phyloP scores from a whole-genome alignment of 2,329 filamentous ascomycete species.

The Fusarium sp. region DNA sequence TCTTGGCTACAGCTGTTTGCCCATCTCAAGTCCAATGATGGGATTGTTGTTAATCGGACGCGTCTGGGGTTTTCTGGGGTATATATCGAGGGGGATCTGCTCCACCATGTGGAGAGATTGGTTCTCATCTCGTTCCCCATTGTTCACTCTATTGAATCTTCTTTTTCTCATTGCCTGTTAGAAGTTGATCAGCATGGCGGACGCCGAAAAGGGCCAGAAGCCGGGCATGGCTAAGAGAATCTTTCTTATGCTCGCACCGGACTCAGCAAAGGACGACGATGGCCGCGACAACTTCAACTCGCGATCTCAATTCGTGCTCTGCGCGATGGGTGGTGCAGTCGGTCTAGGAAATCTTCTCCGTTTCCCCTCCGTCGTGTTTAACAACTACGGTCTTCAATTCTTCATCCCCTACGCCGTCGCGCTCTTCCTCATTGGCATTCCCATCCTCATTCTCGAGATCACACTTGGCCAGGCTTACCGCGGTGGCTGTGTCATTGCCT shows the following conservation, averaged over 20 bases:
- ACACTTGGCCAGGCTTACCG: slow-evolving; percentile 76
- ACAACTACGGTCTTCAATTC: slow-evolving; percentile 69
- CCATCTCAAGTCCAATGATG: slow-evolving; percentile 3
- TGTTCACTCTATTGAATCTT: background rate
- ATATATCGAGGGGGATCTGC: slow-evolving; percentile 19
- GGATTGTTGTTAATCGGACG: background rate
- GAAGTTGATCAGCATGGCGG: slow-evolving; percentile 28
- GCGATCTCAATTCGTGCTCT: slow-evolving; percentile 47
- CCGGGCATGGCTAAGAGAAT: slow-evolving; percentile 37
- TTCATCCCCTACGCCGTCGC: slow-evolving; percentile 68
- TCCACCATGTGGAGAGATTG: slow-evolving; percentile 20
- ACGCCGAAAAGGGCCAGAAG: slow-evolving; percentile 32
- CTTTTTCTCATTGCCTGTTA: background rate
- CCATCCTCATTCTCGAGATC: slow-evolving; percentile 66
- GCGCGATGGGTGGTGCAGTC: slow-evolving; percentile 62
- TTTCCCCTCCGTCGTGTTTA: slow-evolving; percentile 68
- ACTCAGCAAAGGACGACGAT: slow-evolving; percentile 44
- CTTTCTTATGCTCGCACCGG: slow-evolving; percentile 39
- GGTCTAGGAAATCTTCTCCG: slow-evolving; percentile 68
- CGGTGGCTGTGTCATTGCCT: slow-evolving; percentile 64
- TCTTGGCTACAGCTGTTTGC: slow-evolving; percentile 23
- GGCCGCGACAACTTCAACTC: slow-evolving; percentile 48
- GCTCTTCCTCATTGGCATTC: slow-evolving; percentile 60
- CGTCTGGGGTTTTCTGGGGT: background rate
- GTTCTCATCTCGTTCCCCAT: slow-evolving; percentile 3